These are phyloP conservation scores for Ophiorrhiza pumila DNA, from an alignment of 257 asterid species.

Conservation along the genomic window DNA sequence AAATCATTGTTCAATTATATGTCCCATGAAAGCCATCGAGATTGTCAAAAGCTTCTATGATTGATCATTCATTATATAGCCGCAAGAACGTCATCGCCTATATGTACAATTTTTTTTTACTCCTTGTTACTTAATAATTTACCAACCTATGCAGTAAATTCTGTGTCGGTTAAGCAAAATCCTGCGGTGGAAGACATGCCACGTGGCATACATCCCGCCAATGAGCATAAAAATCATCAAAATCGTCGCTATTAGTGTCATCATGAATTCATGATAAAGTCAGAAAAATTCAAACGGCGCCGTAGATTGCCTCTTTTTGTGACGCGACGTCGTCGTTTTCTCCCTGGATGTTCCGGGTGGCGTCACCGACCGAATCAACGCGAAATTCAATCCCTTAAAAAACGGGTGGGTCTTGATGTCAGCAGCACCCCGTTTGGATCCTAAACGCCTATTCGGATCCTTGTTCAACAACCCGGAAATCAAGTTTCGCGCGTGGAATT, in stretches of 20 bases:
- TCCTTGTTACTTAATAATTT: neutral
- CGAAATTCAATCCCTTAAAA: constrained; percentile 74
- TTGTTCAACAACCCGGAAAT: constrained; percentile 54
- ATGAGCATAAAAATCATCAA: neutral
- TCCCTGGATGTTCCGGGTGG: constrained; percentile 50
- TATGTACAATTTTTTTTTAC: neutral
- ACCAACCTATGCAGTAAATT: neutral
- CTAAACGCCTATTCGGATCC: constrained; percentile 67
- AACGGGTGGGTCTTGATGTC: constrained; percentile 84
- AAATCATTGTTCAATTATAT: neutral
- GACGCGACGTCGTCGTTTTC: constrained; percentile 31
- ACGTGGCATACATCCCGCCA: neutral
- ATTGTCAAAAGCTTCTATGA: neutral
- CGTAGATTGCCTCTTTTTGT: constrained; percentile 17
- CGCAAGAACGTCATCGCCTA: neutral
- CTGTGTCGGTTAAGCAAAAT: constrained; percentile 15
- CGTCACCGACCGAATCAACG: constrained; percentile 57
- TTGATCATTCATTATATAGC: neutral
- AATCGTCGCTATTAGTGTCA: neutral
- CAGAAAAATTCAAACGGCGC: constrained; percentile 53
- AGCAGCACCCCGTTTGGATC: constrained; percentile 85
- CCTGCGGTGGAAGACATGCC: neutral
- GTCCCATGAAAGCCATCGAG: neutral
- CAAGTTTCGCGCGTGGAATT: constrained; percentile 59
- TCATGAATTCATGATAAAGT: constrained; percentile 3